Base-by-base conservation (phyloP, 169 alveolate genomes). In the Eimeria necatrix region DNA sequence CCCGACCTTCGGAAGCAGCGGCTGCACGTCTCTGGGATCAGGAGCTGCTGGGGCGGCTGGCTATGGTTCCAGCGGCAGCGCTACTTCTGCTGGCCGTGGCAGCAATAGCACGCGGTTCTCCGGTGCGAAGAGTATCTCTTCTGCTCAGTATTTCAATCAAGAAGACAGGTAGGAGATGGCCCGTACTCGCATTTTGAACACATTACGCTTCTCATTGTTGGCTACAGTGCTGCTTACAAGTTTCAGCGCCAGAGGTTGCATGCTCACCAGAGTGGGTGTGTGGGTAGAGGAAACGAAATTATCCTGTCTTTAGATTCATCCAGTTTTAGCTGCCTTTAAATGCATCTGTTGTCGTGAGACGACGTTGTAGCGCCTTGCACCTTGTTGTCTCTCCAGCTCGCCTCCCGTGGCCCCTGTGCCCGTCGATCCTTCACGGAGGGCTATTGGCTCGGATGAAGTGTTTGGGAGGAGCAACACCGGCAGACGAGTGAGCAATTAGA, bases 111-210 rank as follows among this genome's bases (percentile, higher is more conserved):
- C 59, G 16, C 95, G 95, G 2, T 93, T 93, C 60, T 52, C 91
- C 64, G 88, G 88, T 5, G 95, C 95, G 88, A 93, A 93, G 41
- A 80, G 93, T 51, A 93, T 93, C 8, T 93, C 95, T 26, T 93
- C 95, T 22, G 95, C 88, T 20, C 95, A 93, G 70, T 93, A 49
- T 41, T 81, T 81, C 74, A 81, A 81, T 71, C 49, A 81, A 52
- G 90, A 81, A 52, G 90, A 81, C 5, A 81, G 90, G 90, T 81
- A 81, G 0, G 59, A 5, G 7, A 3, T 49, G 5, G 2, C 48
- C 22, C 41, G 41, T 32, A 32, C 0, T 32, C 41, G 41, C 41
- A 32, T 32, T 32, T 32, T 32, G 41, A 32, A 32, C 41, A 32
- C 41, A 2, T 32, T 32, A 32, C 41, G 41, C 41, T 32, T 32